Conservation (phyloP, 148 eudicot species). For the Silene latifolia region DNA sequence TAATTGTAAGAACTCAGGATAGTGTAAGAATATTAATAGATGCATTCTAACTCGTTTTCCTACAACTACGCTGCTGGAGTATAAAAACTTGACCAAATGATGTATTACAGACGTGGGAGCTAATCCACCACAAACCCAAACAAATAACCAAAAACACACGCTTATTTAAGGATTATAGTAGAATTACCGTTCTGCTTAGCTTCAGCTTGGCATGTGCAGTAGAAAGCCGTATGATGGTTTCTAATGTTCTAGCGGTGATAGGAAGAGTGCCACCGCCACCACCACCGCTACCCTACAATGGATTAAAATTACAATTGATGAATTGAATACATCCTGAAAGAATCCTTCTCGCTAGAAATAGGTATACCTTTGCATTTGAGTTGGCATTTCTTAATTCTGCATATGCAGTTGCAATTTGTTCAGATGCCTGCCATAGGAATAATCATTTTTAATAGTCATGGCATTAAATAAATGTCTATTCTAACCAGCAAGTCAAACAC, state of each 20-base stretch:
- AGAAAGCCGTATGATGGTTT: conserved; percentile 92
- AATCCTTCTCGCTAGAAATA: background rate
- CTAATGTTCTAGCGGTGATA: conserved; percentile 96
- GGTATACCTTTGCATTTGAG: conserved; percentile 68
- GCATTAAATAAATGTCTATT: background rate
- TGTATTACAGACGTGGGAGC: background rate
- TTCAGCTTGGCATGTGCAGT: conserved; percentile 98
- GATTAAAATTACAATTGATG: background rate
- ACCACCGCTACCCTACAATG: conserved; percentile 46
- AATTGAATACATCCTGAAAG: background rate
- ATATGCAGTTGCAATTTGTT: conserved; percentile 88
- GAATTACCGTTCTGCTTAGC: conserved; percentile 75
- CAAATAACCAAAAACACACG: background rate
- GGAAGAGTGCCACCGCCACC: conserved; percentile 84
- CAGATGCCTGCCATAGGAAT: conserved; percentile 71
- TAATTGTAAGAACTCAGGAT: too few species aligned
- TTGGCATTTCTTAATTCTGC: conserved; percentile 93
- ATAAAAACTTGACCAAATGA: too few species aligned
- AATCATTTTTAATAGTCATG: background rate
- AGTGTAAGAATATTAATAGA: too few species aligned
- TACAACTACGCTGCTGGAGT: background rate
- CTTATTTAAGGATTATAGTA: background rate
- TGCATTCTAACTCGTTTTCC: too few species aligned
- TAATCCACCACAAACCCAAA: background rate
- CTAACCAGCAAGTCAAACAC: too few species aligned